phyloP scores from a whole-genome alignment of 305 asterid genomes.

The Solanum aculeatissimum region DNA sequence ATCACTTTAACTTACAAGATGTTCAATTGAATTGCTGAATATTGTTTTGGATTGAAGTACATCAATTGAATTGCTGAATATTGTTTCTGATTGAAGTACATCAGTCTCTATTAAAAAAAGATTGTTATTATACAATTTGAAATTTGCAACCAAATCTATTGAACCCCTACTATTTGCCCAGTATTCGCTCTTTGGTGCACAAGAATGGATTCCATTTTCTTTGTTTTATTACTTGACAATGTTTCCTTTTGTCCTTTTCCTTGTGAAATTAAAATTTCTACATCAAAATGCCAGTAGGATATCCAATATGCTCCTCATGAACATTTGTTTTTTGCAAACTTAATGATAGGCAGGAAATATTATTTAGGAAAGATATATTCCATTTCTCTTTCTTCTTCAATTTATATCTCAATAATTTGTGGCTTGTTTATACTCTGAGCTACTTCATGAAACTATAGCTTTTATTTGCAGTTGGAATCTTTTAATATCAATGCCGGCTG shows the following conservation, averaged over 20 bases:
- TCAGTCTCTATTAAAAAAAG: not conserved
- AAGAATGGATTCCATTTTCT: not conserved
- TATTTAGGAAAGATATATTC: not conserved
- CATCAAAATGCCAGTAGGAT: not conserved
- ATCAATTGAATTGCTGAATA: not conserved
- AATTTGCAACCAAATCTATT: not conserved
- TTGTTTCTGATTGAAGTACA: not conserved
- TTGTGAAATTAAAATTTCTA: not conserved
- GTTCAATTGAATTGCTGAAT: not conserved
- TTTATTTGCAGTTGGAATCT: constrained; percentile 62
- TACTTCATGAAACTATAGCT: constrained; percentile 6
- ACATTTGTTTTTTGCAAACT: not conserved
- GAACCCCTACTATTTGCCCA: not conserved
- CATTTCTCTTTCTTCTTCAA: not conserved
- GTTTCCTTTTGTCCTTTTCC: not conserved
- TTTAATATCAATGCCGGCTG: constrained; percentile 72
- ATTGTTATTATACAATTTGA: not conserved
- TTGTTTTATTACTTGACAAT: not conserved
- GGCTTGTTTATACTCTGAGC: not conserved
- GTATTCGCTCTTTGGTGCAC: not conserved
- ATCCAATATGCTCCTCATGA: not conserved
- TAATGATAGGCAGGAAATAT: not conserved
- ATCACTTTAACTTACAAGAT: not conserved
- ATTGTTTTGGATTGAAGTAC: not conserved
- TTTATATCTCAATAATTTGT: not conserved